Base-by-base conservation (phyloP, 371 early-diverging fungal genomes). In the Polyrhizophydium stewartii region DNA sequence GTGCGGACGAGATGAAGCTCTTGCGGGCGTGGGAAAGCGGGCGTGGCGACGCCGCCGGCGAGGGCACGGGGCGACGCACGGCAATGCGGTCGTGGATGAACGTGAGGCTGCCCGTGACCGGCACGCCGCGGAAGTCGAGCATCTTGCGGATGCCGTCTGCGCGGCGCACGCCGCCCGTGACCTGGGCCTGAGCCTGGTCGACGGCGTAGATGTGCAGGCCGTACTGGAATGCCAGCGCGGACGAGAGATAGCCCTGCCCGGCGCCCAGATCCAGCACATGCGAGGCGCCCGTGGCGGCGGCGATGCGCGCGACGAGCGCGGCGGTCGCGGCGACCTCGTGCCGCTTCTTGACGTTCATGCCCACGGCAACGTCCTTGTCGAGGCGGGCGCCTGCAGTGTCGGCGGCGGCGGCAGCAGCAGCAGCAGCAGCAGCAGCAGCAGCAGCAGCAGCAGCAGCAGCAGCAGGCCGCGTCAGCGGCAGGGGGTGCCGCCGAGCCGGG, bases 261-360 rank as follows among this genome's bases (percentile, higher is more conserved):
- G 68, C 68, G 16, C 72, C 72, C 37, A 72, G 47, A 60, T 72
- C 72, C 27, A 72, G 43, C 21, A 43, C 43, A n/a, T 43, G 43
- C 21, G 43, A 21, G 12, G 21, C 6, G 5, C 43, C 43, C 12
- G 21, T 43, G 12, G 5, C 2, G 12, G 6, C 2, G 43, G 43
- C 61, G n/a, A 68, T 30, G 31, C 51, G 46, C 37, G 59, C 37
- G 49, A 72, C 66, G 28, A 72, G 49, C 24, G 59, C 19, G 3
- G 69, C 81, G 66, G 90, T 71, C 21, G 74, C 68, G 32, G 79
- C 74, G 32, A 91, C 90, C 55, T 89, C 89, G 35, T 81, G 82
- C 21, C 78, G 64, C 64, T 89, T 89, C 70, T 89, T 89, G 37
- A 76, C 81, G 27, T 70, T 79, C 89, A 89, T 88, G 24, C 89